Base-by-base conservation (phyloP, 1,139 yeast species). In the Geotrichum reessii region DNA sequence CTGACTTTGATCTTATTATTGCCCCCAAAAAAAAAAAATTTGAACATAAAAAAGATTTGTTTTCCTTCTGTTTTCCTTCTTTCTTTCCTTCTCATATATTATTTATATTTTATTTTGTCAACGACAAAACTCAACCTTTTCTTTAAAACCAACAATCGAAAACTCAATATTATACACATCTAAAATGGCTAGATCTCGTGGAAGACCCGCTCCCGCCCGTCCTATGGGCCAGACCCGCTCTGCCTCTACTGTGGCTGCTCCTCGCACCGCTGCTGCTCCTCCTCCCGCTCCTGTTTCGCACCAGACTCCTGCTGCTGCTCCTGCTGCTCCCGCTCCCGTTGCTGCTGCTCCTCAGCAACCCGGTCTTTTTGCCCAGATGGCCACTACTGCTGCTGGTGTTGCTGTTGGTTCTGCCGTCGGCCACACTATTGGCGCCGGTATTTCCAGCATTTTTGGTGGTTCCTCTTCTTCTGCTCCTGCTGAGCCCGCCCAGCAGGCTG, bases 331-430 rank as follows among this genome's bases (percentile, higher is more conserved):
- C 62, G 76, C 76, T 60, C 72, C 76, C 37, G 70, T 73, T 44
- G 73, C 72, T 44, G 76, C 77, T 56, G 81, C 76, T 61, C 79
- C 80, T 58, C 81, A 77, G 72, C 88, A 84, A 72, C 98, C 99
- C 56, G 97, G 98, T 67, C 71, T 93, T 73, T 92, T 93, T 71
- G 88, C 95, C 62, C 96, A 93, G 76, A 93, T 93, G 98, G 98
- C 98, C 37, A 81, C 96, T 51, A 93, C 99, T 58, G 99, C 99
- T 62, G 99, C 98, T 58, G 99, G 99, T 83, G 99, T 93, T 46
- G 99, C 98, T 56, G 97, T 93, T 61, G 99, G 99, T 69, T 88
- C 97, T 59, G 86, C 98, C 64, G 85, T 92, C 62, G 99, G 99
- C 62, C 99, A 93, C 80, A 90, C 98, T 55, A 68, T 93, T 63